Base-by-base conservation (phyloP, 164 flowering plant genomes). In the Hamamelis virginiana region DNA sequence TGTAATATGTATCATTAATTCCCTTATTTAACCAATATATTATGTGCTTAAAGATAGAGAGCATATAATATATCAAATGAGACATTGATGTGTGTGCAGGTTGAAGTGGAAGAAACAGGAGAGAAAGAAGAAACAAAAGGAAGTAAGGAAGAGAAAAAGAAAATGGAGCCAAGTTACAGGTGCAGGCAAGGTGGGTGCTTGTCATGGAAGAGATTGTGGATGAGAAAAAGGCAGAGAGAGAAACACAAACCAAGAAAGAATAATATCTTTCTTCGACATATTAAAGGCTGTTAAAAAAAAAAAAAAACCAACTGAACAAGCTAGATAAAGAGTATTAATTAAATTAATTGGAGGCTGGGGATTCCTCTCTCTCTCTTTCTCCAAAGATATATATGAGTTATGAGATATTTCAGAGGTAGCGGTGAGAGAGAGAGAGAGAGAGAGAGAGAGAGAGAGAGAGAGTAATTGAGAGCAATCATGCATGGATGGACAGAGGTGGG, bases 181-280 rank as follows among this genome's bases (percentile, higher is more conserved):
- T 46, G 78, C 72, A 79, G 65, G 72, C 78, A 78, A 72, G 80
- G 78, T 45, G 89, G 85, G 55, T 84, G 90, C 75, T 69, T 81
- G 26, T 77, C 84, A 53, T 80, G 82, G 70, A 77, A 33, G 70
- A 68, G 59, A 60, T 69, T 78, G 74, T 75, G 79, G 87, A 76
- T 72, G 81, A 82, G 75, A 55, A 84, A 66, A 69, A 76, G 76
- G 73, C 71, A 76, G 51, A 76, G 72, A 65, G 76, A 73, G 43
- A 83, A 77, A 61, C 80, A 66, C 74, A 78, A 67, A 65, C 33
- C 67, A 16, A 69, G 70, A 62, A 74, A 66, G 53, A 69, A 41
- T 65, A 76, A 66, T 55, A 65, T 68, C 21, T 69, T 78, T 66
- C 70, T 71, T 69, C 51, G 48, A 28, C 67, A 57, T 72, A 62